phyloP scores from a whole-genome alignment of 192 early-diverging fungal genomes.

The Phlyctochytrium arcticum region DNA sequence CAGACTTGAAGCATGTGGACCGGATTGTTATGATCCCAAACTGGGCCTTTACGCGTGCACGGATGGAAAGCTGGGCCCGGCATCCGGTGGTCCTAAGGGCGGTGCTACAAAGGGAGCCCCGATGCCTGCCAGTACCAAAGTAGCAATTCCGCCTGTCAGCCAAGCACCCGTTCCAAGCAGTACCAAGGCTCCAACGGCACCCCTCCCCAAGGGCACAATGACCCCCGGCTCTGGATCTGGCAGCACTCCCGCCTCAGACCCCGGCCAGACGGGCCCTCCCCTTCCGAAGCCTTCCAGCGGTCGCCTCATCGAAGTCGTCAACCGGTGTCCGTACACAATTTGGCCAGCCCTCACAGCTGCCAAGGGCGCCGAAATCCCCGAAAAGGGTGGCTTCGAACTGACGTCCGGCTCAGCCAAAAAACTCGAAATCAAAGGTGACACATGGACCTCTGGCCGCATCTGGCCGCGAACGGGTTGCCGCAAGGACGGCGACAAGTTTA shows the following conservation, averaged over 20 bases:
- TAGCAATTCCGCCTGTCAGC: too few relatives aligned
- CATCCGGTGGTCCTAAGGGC: too few relatives aligned
- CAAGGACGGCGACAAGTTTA: not conserved
- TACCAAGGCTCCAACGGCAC: too few relatives aligned
- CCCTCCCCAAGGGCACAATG: too few relatives aligned
- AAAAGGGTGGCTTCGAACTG: slow-evolving; percentile 19
- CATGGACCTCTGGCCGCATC: slow-evolving; percentile 19
- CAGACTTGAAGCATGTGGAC: too few relatives aligned
- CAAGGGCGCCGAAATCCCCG: slow-evolving; percentile 13
- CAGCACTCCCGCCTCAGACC: too few relatives aligned
- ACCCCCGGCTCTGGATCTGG: too few relatives aligned
- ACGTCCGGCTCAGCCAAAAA: too few relatives aligned
- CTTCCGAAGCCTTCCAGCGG: slow-evolving; percentile 2
- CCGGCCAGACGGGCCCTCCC: not conserved
- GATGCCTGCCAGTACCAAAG: too few relatives aligned
- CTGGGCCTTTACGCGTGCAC: slow-evolving; percentile 10
- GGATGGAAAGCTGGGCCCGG: too few relatives aligned
- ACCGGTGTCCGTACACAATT: slow-evolving; percentile 18
- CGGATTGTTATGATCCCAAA: slow-evolving; percentile 7
- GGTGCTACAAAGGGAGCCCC: too few relatives aligned
- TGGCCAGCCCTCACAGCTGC: slow-evolving; percentile 21
- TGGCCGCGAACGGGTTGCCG: slow-evolving; percentile 25
- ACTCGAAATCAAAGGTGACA: not conserved
- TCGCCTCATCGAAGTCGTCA: slow-evolving; percentile 11
- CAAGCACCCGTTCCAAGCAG: too few relatives aligned